These are phyloP conservation scores for Themeda triandra DNA, from an alignment of 176 grass and related monocot genomes.

Conservation along the genomic window DNA sequence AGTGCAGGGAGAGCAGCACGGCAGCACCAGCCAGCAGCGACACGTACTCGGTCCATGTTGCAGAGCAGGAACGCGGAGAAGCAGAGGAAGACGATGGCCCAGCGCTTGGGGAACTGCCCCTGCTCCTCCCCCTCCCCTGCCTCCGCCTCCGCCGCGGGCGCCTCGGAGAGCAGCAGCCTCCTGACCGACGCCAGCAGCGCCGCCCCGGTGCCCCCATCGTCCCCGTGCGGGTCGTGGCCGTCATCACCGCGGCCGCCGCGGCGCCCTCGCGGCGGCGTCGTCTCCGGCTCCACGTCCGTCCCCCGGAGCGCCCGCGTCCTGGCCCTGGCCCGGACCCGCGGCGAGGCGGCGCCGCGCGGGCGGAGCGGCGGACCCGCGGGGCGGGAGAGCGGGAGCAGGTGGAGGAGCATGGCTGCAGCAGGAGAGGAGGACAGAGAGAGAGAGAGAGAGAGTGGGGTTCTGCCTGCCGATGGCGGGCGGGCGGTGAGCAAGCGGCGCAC, in stretches of 20 bases:
- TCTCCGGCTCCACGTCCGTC: conserved; percentile 36
- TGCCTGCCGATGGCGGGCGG: not conserved
- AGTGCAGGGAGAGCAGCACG: not conserved
- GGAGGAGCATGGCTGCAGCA: conserved; percentile 38
- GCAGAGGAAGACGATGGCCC: conserved; percentile 86
- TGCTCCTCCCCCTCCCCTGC: conserved; percentile 17
- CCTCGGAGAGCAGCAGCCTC: conserved; percentile 24
- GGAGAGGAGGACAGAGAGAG: not conserved
- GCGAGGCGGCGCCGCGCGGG: not conserved
- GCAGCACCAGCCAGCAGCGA: not conserved
- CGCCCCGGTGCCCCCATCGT: not conserved
- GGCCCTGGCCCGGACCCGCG: not conserved
- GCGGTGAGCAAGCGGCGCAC: not conserved
- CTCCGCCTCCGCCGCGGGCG: not conserved
- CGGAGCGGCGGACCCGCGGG: not conserved
- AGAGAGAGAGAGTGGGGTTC: no score
- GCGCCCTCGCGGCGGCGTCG: not conserved
- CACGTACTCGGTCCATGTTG: conserved; percentile 92
- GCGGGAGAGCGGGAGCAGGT: conserved; percentile 46
- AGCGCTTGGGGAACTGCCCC: conserved; percentile 68
- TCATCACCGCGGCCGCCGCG: not conserved
- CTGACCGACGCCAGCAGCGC: conserved; percentile 34
- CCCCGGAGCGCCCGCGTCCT: conserved; percentile 31
- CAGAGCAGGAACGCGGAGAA: conserved; percentile 95
- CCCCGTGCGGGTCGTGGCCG: not conserved